Evolutionary conservation across 352 stramenopile species (phyloP), one percentile per base, ranked within the genome.

Genomic region (Pythium brachiatum): DNA sequence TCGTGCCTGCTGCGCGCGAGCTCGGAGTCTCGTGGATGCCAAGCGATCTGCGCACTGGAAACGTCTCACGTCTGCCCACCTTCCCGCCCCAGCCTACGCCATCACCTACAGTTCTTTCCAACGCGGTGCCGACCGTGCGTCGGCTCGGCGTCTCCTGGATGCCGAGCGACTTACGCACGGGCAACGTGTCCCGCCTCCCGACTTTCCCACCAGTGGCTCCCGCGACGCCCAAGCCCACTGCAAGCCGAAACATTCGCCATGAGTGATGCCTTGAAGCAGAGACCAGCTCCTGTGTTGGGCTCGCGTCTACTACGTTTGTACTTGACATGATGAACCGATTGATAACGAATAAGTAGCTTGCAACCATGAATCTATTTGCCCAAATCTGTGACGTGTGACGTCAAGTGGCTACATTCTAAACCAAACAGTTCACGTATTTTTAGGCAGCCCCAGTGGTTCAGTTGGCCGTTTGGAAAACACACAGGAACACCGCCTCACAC

Each of bases 151-250:
- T 46, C 20, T 32, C 56, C 43, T 66, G 51, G 51, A 46, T 60
- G 13, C 39, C 59, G 8, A 63, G 47, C 25, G 54, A 56, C 15
- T 26, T 55, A 23, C 27, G 54, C 23, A 64, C 47, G 26, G 21
- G 23, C 8, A 56, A 59, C 25, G 46, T 26, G 25, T 36, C 57
- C 18, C 58, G 16, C 15, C 44, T 48, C 16, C 43, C 48, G 8
- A 9, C 43, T 23, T 23, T 53, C 18, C 23, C n/a, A 56, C 57
- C 25, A n/a, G 2, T 5, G 3, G 13, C 47, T 3, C 11, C 25
- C 7, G 4, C 47, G 9, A 34, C 29, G 9, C 29, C 29, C 5
- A 34, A 5, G 9, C 29, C 29, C 29, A 34, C 29, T 15, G 44
- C 44, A 18, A 52, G 44, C 44, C 44, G 21, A 52, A 20, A 6